Percentiles rank a stretch among this genome's conserved stretches.
Conservation (phyloP, 441 rosid genomes). For the Arabidopsis hybrid region DNA sequence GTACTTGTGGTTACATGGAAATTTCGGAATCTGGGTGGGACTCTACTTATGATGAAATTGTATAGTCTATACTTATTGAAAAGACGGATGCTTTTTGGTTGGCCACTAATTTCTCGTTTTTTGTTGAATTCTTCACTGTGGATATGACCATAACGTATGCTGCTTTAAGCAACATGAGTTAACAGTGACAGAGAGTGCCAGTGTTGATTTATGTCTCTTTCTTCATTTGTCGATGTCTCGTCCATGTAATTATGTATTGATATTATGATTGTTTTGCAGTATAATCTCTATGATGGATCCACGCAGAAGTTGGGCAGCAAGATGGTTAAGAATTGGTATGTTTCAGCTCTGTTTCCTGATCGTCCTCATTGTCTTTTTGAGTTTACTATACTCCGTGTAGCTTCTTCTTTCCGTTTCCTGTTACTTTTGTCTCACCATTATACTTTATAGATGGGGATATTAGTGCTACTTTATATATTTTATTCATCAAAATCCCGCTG, state of each 20-base stretch:
- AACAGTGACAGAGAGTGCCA: conserved; percentile 3
- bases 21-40: not conserved
- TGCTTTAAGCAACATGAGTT: conserved; percentile 29
- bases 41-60: conserved; percentile 11
- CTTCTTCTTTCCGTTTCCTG: conserved; percentile 22
- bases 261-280: conserved; percentile 46
- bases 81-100: not conserved
- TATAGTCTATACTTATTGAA: not conserved
- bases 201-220: not conserved
- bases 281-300: conserved; percentile 97
- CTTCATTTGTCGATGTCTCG: not conserved
- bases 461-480: not conserved
- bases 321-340: conserved; percentile 91
- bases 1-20: not conserved
- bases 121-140: not conserved
- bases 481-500: not conserved
- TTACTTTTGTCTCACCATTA: not conserved
- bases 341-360: conserved; percentile 17
- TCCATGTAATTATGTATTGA: not conserved
- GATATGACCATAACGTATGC: not conserved
- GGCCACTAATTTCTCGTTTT: not conserved
- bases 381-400: not conserved
- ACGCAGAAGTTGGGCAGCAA: conserved; percentile 89
- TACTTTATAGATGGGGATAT: conserved; percentile 15
- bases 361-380: not conserved